A percentile compares a stretch with the other conserved stretches of the same genome.
These are phyloP conservation scores for Agaricales sp. DNA, from an alignment of 1,284 basidiomycete species.

Conservation along the genomic window DNA sequence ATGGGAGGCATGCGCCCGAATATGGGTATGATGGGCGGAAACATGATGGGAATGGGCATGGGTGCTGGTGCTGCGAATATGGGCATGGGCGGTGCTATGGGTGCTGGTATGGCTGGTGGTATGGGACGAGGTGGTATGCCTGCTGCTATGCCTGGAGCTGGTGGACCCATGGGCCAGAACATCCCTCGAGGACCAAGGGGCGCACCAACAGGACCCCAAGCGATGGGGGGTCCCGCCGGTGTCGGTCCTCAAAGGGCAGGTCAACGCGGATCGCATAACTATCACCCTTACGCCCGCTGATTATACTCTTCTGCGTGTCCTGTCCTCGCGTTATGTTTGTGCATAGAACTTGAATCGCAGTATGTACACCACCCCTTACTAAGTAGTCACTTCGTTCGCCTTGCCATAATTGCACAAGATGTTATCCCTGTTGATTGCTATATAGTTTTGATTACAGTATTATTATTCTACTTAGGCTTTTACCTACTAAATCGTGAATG, in stretches of 20 bases:
- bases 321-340: background rate
- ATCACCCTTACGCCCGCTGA: constrained; percentile 70
- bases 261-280: constrained; percentile 64
- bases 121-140: constrained; percentile 24
- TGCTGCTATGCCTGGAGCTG: constrained; percentile 20
- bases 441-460: background rate
- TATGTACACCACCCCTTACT: background rate
- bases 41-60: constrained; percentile 23
- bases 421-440: background rate
- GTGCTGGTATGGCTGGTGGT: constrained; percentile 38
- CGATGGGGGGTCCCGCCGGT: constrained; percentile 26
- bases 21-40: constrained; percentile 24
- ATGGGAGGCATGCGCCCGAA: constrained; percentile 29
- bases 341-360: background rate
- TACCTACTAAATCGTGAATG: background rate
- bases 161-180: constrained; percentile 41
- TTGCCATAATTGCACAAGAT: background rate
- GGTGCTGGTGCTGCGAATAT: constrained; percentile 15
- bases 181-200: constrained; percentile 61
- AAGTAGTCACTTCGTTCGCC: background rate
- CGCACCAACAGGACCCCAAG: constrained; percentile 34
- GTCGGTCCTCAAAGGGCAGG: constrained; percentile 69
- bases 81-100: constrained; percentile 18
- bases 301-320: background rate
- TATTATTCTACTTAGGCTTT: background rate